These are phyloP conservation scores for Myriosclerotinia curreyana DNA, from an alignment of 2,329 filamentous ascomycete species.

Conservation along the genomic window DNA sequence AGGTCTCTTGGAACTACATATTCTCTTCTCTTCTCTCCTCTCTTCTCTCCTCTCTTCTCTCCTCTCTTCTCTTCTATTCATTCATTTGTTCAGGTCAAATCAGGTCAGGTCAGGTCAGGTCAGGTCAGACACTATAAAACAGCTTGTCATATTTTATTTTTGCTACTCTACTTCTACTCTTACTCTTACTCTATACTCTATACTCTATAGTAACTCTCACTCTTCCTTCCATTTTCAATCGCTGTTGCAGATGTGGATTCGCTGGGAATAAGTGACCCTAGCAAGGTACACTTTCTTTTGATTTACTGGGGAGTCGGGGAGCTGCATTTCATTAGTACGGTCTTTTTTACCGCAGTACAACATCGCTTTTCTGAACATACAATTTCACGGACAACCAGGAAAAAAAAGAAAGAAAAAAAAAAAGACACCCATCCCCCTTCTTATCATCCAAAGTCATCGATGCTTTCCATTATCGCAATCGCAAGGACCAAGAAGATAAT, in stretches of 20 bases:
- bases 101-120: slow-evolving; percentile 2
- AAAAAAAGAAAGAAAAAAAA: not conserved
- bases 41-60: not conserved
- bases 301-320: slow-evolving; percentile 12
- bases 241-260: slow-evolving; percentile 25
- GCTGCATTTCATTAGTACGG: slow-evolving; percentile 10
- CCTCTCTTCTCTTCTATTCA: not conserved
- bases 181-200: no score
- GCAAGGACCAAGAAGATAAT: slow-evolving; percentile 1
- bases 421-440: no score
- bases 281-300: slow-evolving; percentile 34
- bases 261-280: slow-evolving; percentile 43
- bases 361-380: slow-evolving; percentile 12
- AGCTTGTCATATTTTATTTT: not conserved
- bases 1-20: not conserved
- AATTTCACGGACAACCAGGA: slow-evolving; percentile 17
- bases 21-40: not conserved
- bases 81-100: not conserved
- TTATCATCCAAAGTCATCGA: slow-evolving; percentile 17
- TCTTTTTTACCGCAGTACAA: slow-evolving; percentile 16
- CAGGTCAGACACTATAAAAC: slow-evolving; percentile 2
- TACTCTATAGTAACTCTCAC: no score
- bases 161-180: not conserved
- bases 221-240: slow-evolving; percentile 22
- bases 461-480: slow-evolving; percentile 12